Evolutionary conservation across 2,329 filamentous ascomycete species (phyloP).

Genomic region (Exserohilum turcica): DNA sequence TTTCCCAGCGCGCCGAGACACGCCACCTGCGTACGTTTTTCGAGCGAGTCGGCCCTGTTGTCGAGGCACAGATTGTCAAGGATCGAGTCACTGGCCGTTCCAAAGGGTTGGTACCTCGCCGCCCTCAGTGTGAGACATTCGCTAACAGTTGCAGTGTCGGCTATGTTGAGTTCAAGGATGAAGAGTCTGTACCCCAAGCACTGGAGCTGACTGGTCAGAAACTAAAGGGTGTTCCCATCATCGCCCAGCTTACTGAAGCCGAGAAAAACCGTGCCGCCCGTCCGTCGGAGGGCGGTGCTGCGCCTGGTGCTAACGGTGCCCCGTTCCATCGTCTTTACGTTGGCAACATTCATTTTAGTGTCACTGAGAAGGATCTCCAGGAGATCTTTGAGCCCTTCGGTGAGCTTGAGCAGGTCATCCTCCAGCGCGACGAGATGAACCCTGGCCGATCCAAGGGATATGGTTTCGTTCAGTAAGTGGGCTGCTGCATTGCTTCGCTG

Average conservation of each 20-base stretch:
- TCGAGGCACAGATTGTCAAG: slow-evolving; percentile 98
- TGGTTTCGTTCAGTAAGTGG: slow-evolving; percentile 96
- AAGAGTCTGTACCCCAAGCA: slow-evolving; percentile 90
- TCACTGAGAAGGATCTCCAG: slow-evolving; percentile 93
- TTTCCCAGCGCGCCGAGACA: slow-evolving; percentile 89
- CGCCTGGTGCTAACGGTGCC: slow-evolving; percentile 75
- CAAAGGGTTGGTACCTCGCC: slow-evolving; percentile 74
- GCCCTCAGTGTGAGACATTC: neutral
- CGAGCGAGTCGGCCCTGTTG: slow-evolving; percentile 90
- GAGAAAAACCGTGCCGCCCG: slow-evolving; percentile 98
- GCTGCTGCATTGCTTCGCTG: neutral
- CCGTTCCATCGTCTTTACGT: slow-evolving; percentile 98
- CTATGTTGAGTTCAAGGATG: slow-evolving; percentile 97
- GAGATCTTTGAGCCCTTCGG: slow-evolving; percentile 98
- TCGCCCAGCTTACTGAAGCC: slow-evolving; percentile 96
- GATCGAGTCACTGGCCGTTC: slow-evolving; percentile 95
- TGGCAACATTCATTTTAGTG: slow-evolving; percentile 99
- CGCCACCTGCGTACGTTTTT: slow-evolving; percentile 95
- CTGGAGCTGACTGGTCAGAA: slow-evolving; percentile 99
- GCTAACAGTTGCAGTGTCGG: slow-evolving; percentile 74
- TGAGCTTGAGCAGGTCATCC: slow-evolving; percentile 94
- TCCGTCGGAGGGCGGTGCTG: slow-evolving; percentile 64
- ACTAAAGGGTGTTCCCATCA: slow-evolving; percentile 97
- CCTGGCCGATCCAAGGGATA: slow-evolving; percentile 70
- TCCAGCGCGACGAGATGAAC: slow-evolving; percentile 91